Evolutionary conservation across 108 stramenopile species (phyloP).

Genomic region (Nitzschia inconspicua): DNA sequence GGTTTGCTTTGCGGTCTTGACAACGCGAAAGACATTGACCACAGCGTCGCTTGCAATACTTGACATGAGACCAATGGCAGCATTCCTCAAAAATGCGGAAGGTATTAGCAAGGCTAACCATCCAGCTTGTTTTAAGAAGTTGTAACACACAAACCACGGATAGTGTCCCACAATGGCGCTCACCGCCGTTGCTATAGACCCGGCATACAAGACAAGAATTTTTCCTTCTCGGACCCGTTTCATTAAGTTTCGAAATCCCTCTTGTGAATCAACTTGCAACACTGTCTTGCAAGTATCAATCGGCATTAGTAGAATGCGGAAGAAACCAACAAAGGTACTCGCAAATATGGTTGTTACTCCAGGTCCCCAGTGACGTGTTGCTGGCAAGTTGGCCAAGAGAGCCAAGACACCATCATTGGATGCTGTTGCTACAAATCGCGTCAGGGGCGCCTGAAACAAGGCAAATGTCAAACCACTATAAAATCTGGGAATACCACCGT

Average conservation of each 20-base stretch:
- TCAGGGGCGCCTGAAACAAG: slow-evolving; percentile 85
- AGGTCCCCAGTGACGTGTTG: slow-evolving; percentile 65
- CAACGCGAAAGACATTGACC: slow-evolving; percentile 76
- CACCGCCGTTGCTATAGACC: slow-evolving; percentile 60
- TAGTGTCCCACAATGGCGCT: slow-evolving; percentile 67
- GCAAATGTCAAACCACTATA: slow-evolving; percentile 91
- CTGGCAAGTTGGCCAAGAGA: slow-evolving; percentile 43
- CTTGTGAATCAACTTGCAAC: slow-evolving; percentile 84
- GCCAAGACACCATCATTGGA: slow-evolving; percentile 88
- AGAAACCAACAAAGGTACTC: slow-evolving; percentile 75
- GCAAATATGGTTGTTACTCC: slow-evolving; percentile 74
- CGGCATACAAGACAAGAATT: slow-evolving; percentile 67
- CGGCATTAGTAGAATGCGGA: slow-evolving; percentile 86
- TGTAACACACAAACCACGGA: slow-evolving; percentile 78
- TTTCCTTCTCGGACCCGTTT: slow-evolving; percentile 62
- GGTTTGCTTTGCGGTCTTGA: slow-evolving; percentile 87
- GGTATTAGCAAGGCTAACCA: slow-evolving; percentile 34
- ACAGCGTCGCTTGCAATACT: slow-evolving; percentile 73
- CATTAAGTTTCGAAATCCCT: slow-evolving; percentile 66
- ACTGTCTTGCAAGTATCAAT: slow-evolving; percentile 96
- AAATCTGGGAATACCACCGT: slow-evolving; percentile 91
- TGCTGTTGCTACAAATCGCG: slow-evolving; percentile 88
- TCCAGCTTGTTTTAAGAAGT: slow-evolving; percentile 44
- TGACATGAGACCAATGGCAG: slow-evolving; percentile 70
- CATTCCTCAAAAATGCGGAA: slow-evolving; percentile 52